Conservation (phyloP, 2,329 filamentous ascomycete genomes). For the Hymenoscyphus repandus region DNA sequence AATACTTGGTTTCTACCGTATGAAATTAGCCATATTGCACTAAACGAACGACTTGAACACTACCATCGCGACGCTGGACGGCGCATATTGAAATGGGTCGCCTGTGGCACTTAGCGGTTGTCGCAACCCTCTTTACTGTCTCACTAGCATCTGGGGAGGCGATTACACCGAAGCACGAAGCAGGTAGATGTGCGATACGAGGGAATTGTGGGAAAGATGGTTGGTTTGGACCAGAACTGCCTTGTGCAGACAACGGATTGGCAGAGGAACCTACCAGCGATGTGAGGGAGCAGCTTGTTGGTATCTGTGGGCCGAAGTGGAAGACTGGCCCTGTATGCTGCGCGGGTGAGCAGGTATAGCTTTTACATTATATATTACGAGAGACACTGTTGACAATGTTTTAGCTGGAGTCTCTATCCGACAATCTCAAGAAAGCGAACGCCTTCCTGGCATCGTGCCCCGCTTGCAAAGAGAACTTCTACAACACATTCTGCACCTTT, state of each 20-base stretch:
- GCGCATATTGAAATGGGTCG: constrained; percentile 17
- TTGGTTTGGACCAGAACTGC: constrained; percentile 83
- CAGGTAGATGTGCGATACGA: constrained; percentile 83
- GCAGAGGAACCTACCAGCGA: constrained; percentile 69
- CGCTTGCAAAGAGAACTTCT: constrained; percentile 97
- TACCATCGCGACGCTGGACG: constrained; percentile 13
- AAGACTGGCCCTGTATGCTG: constrained; percentile 80
- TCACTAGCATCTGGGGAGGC: constrained; percentile 22
- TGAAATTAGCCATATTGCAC: too few species aligned
- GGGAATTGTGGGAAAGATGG: constrained; percentile 88
- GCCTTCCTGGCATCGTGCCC: constrained; percentile 89
- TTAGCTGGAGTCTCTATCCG: constrained; percentile 72
- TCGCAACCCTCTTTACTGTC: constrained; percentile 17
- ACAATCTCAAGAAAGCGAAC: constrained; percentile 80
- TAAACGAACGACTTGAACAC: background rate
- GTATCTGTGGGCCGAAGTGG: constrained; percentile 87
- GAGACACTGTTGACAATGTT: constrained; percentile 2
- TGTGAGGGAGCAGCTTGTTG: constrained; percentile 71
- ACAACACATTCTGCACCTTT: constrained; percentile 96
- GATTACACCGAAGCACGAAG: constrained; percentile 62
- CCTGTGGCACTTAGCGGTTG: constrained; percentile 18
- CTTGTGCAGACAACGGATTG: constrained; percentile 84
- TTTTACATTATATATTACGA: background rate
- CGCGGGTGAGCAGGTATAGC: constrained; percentile 64
- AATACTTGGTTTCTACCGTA: too few species aligned